Conservation (phyloP, 441 rosid species). For the Adansonia grandidieri region DNA sequence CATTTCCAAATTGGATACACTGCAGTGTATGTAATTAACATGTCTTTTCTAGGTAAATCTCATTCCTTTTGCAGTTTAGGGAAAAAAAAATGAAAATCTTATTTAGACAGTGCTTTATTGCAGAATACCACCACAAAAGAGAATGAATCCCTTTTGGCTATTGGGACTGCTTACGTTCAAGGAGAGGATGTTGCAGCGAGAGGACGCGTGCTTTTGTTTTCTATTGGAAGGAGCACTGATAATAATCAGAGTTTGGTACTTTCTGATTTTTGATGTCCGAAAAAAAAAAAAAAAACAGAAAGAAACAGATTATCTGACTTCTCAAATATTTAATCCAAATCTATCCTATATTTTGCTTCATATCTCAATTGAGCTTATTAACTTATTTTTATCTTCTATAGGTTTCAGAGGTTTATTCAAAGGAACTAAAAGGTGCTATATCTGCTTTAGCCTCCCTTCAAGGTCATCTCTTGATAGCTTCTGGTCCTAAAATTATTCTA, state of each 20-base stretch:
- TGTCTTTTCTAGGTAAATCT: constrained; percentile 13
- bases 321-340: constrained; percentile 23
- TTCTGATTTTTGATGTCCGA: constrained; percentile 15
- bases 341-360: neutral
- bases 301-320: constrained; percentile 15
- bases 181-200: constrained; percentile 99
- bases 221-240: constrained; percentile 67
- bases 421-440: constrained; percentile 96
- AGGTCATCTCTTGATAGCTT: constrained; percentile 93
- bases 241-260: constrained; percentile 73
- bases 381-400: constrained; percentile 28
- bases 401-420: constrained; percentile 97
- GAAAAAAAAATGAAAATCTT: neutral
- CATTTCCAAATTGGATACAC: constrained; percentile 8
- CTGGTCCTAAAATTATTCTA: constrained; percentile 96
- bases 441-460: constrained; percentile 98
- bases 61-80: constrained; percentile 3
- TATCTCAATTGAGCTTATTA: constrained; percentile 4
- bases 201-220: constrained; percentile 90
- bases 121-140: constrained; percentile 87
- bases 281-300: neutral
- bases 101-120: constrained; percentile 35
- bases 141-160: constrained; percentile 86
- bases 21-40: neutral
- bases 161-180: constrained; percentile 98